phyloP scores from a whole-genome alignment of 108 stramenopile genomes.

The Stephanodiscus minutulus region DNA sequence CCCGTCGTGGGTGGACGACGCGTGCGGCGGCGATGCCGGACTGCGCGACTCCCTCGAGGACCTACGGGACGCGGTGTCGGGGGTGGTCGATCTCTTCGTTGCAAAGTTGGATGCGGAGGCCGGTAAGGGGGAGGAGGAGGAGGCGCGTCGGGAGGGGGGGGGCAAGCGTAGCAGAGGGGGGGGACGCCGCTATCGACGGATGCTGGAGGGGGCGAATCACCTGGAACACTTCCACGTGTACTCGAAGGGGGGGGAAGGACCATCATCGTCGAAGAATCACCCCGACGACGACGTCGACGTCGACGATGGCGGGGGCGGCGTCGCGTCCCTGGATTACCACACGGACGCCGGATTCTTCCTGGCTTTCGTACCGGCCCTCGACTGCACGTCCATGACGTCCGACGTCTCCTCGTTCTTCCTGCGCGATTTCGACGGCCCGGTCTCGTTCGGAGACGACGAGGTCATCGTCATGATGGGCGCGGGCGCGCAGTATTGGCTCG shows the following conservation, averaged over 20 bases:
- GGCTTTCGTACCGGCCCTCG: constrained; percentile 69
- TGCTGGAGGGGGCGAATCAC: constrained; percentile 55
- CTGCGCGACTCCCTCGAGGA: constrained; percentile 57
- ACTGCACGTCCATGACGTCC: constrained; percentile 44
- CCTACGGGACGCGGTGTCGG: constrained; percentile 63
- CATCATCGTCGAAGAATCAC: not conserved
- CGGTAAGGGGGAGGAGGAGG: not conserved
- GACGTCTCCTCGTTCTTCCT: constrained; percentile 54
- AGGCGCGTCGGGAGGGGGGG: no score
- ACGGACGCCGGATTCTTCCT: constrained; percentile 84
- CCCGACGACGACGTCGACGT: not conserved
- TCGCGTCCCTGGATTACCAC: constrained; percentile 59
- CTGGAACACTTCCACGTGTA: constrained; percentile 74
- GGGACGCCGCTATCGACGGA: constrained; percentile 29
- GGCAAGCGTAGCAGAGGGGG: no score
- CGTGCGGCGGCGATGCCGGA: constrained; percentile 49
- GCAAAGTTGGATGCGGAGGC: not conserved
- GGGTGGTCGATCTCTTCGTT: constrained; percentile 60
- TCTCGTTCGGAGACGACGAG: constrained; percentile 40
- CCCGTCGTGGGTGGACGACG: constrained; percentile 35
- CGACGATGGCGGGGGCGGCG: not conserved
- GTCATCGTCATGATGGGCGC: constrained; percentile 70
- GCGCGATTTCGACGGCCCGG: constrained; percentile 16
- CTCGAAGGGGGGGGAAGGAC: constrained; percentile 1
- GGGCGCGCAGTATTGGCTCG: constrained; percentile 64